Percentiles rank a stretch among this genome's conserved stretches.
Conservation (phyloP, 139 green algal species). For the Volvox africanus region DNA sequence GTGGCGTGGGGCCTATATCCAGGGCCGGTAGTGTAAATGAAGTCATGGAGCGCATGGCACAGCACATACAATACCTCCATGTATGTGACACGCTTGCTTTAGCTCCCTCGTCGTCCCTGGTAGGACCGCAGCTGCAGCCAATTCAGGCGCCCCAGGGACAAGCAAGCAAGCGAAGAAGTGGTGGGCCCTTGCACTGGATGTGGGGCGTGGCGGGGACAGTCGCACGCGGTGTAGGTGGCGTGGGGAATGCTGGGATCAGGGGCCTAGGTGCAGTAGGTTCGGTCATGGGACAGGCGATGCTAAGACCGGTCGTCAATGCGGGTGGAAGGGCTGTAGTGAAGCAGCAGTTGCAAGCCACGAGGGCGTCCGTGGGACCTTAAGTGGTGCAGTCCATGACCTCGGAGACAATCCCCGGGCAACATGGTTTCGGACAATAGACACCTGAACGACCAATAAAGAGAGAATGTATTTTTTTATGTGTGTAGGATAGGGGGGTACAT, state of each 20-base stretch:
- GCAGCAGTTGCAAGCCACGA: background rate
- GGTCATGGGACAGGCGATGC: background rate
- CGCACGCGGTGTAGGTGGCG: constrained; percentile 19
- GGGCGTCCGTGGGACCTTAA: background rate
- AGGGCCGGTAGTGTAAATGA: background rate
- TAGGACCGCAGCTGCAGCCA: constrained; percentile 3
- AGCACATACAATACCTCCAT: background rate
- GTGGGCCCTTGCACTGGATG: background rate
- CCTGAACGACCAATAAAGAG: too few species aligned
- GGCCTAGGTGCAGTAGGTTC: constrained; percentile 11
- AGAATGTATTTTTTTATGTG: too few species aligned
- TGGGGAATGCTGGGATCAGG: background rate
- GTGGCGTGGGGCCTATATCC: too few species aligned
- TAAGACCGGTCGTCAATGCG: constrained; percentile 15
- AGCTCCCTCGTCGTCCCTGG: background rate
- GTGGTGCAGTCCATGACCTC: too few species aligned
- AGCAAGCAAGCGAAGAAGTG: background rate
- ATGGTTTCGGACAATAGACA: too few species aligned
- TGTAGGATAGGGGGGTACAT: too few species aligned
- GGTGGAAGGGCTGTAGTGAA: constrained; percentile 8
- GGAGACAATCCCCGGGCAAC: too few species aligned
- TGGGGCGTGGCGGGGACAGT: background rate
- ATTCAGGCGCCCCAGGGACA: background rate
- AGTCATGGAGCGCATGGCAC: background rate
- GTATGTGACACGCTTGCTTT: background rate